A percentile compares a stretch with the other conserved stretches of the same genome.
These are phyloP conservation scores for Recurvomyces mirabilis DNA, from an alignment of 495 filamentous ascomycete genomes.

Conservation along the genomic window DNA sequence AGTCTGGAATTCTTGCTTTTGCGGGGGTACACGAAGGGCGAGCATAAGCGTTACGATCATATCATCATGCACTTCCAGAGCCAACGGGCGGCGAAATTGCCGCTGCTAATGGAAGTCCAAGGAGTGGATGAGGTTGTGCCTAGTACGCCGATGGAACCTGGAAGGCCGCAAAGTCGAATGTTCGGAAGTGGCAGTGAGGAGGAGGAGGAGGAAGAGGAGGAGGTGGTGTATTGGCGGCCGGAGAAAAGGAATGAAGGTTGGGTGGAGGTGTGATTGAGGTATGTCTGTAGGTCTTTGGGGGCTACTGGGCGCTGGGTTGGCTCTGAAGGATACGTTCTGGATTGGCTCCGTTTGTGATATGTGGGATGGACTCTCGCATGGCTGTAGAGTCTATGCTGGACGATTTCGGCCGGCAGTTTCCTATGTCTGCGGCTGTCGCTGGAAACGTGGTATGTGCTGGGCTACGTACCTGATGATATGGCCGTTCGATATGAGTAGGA, in stretches of 20 bases:
- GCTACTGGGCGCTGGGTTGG: too few relatives aligned
- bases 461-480: too few relatives aligned
- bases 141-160: neutral
- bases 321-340: too few relatives aligned
- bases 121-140: neutral
- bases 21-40: neutral
- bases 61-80: neutral
- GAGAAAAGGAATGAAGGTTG: neutral
- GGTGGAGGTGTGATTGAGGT: too few relatives aligned
- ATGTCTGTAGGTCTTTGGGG: too few relatives aligned
- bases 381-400: too few relatives aligned
- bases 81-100: neutral
- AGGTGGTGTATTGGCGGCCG: neutral
- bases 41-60: neutral
- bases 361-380: too few relatives aligned
- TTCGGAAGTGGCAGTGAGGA: neutral
- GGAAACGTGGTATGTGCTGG: too few relatives aligned
- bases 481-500: too few relatives aligned
- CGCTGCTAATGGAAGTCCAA: neutral
- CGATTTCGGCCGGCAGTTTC: too few relatives aligned
- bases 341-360: too few relatives aligned
- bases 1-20: neutral
- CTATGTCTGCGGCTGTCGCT: too few relatives aligned
- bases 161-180: neutral
- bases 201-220: neutral